Evolutionary conservation across 768 basidiomycete genomes (phyloP), one percentile per base, ranked within the genome.

Genomic region (Pluteus cervinus): DNA sequence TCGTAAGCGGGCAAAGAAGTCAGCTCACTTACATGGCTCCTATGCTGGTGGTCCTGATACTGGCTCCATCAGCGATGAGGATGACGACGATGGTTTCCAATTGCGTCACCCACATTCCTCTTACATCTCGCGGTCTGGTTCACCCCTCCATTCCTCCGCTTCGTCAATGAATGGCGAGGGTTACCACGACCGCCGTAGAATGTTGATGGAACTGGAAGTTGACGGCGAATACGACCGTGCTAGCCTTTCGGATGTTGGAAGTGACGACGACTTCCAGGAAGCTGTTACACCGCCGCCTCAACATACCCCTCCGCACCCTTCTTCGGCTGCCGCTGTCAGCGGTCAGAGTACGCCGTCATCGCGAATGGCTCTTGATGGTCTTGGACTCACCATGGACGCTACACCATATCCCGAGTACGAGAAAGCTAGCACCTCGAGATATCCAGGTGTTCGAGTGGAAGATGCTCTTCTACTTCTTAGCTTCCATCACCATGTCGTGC

Each of bases 221-320:
- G 71, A 73, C 42, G 60, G 61, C 14, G 55, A 63, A 36, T 62
- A 72, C 44, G 68, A 65, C 32, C 68, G 71, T 34, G 57, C 64
- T 45, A 59, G 59, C 22, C 61, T 54, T 43, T 73, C 71, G 22
- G 79, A 81, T 46, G 66, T 73, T 53, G 67, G 63, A 33, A 84
- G 80, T 52, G 79, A 83, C 34, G 84, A 86, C 35, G 81, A 86
- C 37, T 75, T 69, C 45, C 77, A 81, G 41, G 83, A 86, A 52
- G 80, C 79, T 8, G 76, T 86, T 17, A 86, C 83, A 0, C 84
- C 84, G 10, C 76, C 77, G 3, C 78, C 81, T 12, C 73, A 71
- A 26, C 62, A 68, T 22, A 63, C 61, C 7, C 63, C 63, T 18
- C 59, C 60, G 4, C 52, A 62, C 3, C 51, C 55, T 34, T 46